A percentile compares a stretch with the other conserved stretches of the same genome.
phyloP scores from a whole-genome alignment of 2,329 filamentous ascomycete species.

The Pseudopyrenochaeta lycopersici region DNA sequence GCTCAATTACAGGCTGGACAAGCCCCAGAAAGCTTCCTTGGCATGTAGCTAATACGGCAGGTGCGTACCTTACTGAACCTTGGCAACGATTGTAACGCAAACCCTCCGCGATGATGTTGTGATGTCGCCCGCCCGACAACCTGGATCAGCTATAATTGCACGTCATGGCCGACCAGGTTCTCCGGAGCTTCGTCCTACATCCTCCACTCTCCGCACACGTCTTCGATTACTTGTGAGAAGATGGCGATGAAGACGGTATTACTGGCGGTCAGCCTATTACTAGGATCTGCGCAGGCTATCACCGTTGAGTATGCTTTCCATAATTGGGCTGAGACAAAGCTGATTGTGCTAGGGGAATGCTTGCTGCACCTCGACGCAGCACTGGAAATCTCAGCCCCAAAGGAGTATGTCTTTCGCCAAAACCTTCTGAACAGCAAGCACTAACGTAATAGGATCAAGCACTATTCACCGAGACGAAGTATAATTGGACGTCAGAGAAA shows the following conservation, averaged over 20 bases:
- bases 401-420: constrained; percentile 30
- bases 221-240: constrained; percentile 11
- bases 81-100: constrained; percentile 23
- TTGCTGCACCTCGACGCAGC: constrained; percentile 42
- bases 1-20: constrained; percentile 26
- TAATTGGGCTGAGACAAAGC: background rate
- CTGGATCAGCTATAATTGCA: constrained; percentile 25
- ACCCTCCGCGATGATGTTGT: constrained; percentile 14
- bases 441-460: constrained; percentile 38
- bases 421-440: background rate
- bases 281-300: constrained; percentile 36
- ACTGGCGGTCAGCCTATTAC: constrained; percentile 35
- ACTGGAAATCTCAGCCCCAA: constrained; percentile 43
- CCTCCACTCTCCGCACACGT: constrained; percentile 4
- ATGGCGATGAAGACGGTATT: constrained; percentile 40
- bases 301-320: constrained; percentile 33
- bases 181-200: constrained; percentile 9
- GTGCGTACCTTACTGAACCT: constrained; percentile 16
- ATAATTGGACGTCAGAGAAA: constrained; percentile 48
- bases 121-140: constrained; percentile 15
- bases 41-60: constrained; percentile 26
- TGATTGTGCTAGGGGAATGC: constrained; percentile 25
- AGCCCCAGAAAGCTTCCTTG: constrained; percentile 35
- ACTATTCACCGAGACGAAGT: constrained; percentile 45
- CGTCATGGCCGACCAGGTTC: constrained; percentile 7